A percentile compares a stretch with the other conserved stretches of the same genome.
These are phyloP conservation scores for Aureobasidium vineae DNA, from an alignment of 2,329 filamentous ascomycete species.

Conservation along the genomic window DNA sequence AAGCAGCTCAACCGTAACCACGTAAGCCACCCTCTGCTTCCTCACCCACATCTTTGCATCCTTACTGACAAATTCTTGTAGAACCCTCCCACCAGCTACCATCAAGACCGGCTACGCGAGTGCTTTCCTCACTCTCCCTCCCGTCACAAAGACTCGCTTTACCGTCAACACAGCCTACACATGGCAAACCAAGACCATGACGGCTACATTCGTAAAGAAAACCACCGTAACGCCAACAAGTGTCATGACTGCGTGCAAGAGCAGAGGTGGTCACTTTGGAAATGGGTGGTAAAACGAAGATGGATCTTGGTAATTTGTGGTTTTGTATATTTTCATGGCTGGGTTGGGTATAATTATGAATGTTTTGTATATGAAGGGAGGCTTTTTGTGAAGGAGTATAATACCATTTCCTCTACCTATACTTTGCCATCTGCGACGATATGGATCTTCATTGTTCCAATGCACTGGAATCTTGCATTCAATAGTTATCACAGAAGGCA, in stretches of 20 bases:
- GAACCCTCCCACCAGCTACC: slow-evolving; percentile 40
- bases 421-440: too few relatives aligned
- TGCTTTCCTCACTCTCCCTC: slow-evolving; percentile 39
- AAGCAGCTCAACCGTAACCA: slow-evolving; percentile 30
- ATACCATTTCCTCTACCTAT: too few relatives aligned
- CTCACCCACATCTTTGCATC: background rate
- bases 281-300: background rate
- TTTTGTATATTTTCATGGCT: background rate
- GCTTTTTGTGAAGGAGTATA: too few relatives aligned
- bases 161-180: slow-evolving; percentile 34
- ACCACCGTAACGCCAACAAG: slow-evolving; percentile 41
- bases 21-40: background rate
- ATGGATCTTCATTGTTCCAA: too few relatives aligned
- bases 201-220: slow-evolving; percentile 36
- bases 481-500: too few relatives aligned
- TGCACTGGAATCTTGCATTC: too few relatives aligned
- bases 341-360: background rate
- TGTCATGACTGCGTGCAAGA: slow-evolving; percentile 39
- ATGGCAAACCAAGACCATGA: slow-evolving; percentile 38
- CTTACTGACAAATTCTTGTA: slow-evolving; percentile 29
- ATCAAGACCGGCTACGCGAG: slow-evolving; percentile 40
- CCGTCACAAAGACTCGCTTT: slow-evolving; percentile 38
- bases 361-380: too few relatives aligned
- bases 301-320: background rate
- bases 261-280: slow-evolving; percentile 37